A percentile compares a stretch with the other conserved stretches of the same genome.
Conservation (phyloP, 2,329 filamentous ascomycete species). For the Alternaria conjuncta region DNA sequence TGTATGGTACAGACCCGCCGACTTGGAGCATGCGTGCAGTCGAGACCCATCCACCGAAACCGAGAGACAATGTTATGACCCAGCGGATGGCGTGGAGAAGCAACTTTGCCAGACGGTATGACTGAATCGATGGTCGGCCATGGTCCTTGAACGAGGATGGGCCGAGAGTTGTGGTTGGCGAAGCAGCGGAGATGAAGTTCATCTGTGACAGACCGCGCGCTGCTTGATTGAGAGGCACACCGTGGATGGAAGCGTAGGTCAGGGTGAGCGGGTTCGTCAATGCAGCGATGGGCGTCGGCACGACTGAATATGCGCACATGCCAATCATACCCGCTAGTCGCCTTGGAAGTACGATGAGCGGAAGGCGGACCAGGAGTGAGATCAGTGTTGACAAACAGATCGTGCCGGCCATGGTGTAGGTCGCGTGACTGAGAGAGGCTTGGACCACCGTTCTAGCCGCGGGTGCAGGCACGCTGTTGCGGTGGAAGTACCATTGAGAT, state of each 20-base stretch:
- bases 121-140: slow-evolving; percentile 66
- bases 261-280: slow-evolving; percentile 90
- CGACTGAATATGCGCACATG: slow-evolving; percentile 76
- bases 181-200: slow-evolving; percentile 75
- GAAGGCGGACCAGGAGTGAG: slow-evolving; percentile 79
- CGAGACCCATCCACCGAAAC: slow-evolving; percentile 95
- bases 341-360: slow-evolving; percentile 81
- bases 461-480: slow-evolving; percentile 77
- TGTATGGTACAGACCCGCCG: slow-evolving; percentile 55
- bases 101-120: slow-evolving; percentile 90
- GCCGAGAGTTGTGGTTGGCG: slow-evolving; percentile 72
- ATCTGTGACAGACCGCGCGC: slow-evolving; percentile 82
- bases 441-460: slow-evolving; percentile 81
- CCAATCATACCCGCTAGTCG: slow-evolving; percentile 73
- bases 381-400: slow-evolving; percentile 88
- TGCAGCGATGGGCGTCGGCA: slow-evolving; percentile 83
- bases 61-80: slow-evolving; percentile 87
- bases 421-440: slow-evolving; percentile 81
- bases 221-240: slow-evolving; percentile 77
- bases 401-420: slow-evolving; percentile 87
- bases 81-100: slow-evolving; percentile 89
- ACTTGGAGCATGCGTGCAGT: slow-evolving; percentile 81
- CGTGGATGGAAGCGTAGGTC: slow-evolving; percentile 94
- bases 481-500: slow-evolving; percentile 99
- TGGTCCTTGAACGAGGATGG: slow-evolving; percentile 49